Evolutionary conservation across 305 asterid species (phyloP).

Genomic region (Fraxinus dipetala): DNA sequence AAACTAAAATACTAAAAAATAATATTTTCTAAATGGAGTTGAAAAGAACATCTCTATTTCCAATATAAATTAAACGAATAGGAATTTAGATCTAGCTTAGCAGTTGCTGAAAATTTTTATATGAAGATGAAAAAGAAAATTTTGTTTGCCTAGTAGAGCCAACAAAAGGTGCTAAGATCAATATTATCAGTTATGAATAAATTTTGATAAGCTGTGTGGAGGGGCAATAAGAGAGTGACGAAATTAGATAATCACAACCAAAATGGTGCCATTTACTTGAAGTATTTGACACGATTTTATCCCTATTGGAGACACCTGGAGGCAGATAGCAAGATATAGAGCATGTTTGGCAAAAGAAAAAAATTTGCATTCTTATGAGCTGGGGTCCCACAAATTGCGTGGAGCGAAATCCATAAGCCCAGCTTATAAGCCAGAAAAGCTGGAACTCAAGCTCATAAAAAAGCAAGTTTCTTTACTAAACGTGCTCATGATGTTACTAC

Average conservation of each 20-base stretch:
- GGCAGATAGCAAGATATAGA: not conserved
- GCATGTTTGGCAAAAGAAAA: not conserved
- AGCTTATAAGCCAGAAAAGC: not conserved
- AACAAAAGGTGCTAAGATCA: not conserved
- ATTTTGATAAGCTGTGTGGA: not conserved
- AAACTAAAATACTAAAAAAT: not conserved
- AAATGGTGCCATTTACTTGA: not conserved
- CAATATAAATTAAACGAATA: not conserved
- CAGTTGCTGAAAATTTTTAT: not conserved
- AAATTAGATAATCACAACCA: not conserved
- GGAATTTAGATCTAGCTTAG: slow-evolving; percentile 1
- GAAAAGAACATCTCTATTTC: not conserved
- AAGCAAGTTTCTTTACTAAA: not conserved
- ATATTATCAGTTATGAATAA: not conserved
- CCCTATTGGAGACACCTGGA: not conserved
- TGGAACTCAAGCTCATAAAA: not conserved
- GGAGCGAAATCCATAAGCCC: not conserved
- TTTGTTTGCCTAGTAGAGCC: not conserved
- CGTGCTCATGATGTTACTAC: not conserved
- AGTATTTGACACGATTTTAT: not conserved
- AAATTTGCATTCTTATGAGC: not conserved
- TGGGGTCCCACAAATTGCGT: not conserved
- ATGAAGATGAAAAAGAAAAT: not conserved
- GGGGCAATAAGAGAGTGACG: not conserved
- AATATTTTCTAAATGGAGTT: not conserved